These are phyloP conservation scores for Debaryomyces psychrophilus DNA, from an alignment of 1,139 yeast genomes.

Conservation along the genomic window DNA sequence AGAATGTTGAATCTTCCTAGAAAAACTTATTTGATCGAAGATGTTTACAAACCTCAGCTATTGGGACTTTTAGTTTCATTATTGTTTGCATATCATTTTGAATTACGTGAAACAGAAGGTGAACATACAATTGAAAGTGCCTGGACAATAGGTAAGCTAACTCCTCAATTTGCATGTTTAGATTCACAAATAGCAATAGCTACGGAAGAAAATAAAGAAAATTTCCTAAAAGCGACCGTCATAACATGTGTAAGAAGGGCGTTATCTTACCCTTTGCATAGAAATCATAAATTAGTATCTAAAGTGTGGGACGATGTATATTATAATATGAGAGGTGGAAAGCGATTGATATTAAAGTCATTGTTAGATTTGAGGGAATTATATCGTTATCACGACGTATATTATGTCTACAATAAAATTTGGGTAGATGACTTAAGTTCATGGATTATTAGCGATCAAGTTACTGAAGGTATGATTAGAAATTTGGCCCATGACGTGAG, in stretches of 20 bases:
- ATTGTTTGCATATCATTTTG: conserved; percentile 75
- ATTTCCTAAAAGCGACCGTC: conserved; percentile 52
- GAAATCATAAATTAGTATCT: conserved; percentile 62
- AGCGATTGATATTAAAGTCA: conserved; percentile 60
- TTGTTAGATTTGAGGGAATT: conserved; percentile 66
- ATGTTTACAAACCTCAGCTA: conserved; percentile 46
- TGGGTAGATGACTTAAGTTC: conserved; percentile 79
- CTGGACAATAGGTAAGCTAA: conserved; percentile 87
- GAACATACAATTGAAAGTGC: conserved; percentile 86
- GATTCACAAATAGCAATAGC: conserved; percentile 58
- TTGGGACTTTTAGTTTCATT: conserved; percentile 66
- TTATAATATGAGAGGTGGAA: conserved; percentile 67
- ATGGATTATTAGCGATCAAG: conserved; percentile 69
- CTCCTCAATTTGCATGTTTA: conserved; percentile 74
- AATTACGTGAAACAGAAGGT: conserved; percentile 72
- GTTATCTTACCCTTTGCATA: conserved; percentile 74
- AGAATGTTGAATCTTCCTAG: conserved; percentile 70
- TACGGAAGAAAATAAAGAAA: conserved; percentile 28
- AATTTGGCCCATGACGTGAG: conserved; percentile 69
- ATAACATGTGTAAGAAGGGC: conserved; percentile 71
- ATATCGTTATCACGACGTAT: conserved; percentile 85
- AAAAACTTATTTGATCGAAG: conserved; percentile 58
- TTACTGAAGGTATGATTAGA: conserved; percentile 54
- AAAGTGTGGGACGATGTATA: conserved; percentile 81
- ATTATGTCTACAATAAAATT: conserved; percentile 81